Base-by-base conservation (phyloP, 768 basidiomycete species). In the Coprinopsis cinerea region DNA sequence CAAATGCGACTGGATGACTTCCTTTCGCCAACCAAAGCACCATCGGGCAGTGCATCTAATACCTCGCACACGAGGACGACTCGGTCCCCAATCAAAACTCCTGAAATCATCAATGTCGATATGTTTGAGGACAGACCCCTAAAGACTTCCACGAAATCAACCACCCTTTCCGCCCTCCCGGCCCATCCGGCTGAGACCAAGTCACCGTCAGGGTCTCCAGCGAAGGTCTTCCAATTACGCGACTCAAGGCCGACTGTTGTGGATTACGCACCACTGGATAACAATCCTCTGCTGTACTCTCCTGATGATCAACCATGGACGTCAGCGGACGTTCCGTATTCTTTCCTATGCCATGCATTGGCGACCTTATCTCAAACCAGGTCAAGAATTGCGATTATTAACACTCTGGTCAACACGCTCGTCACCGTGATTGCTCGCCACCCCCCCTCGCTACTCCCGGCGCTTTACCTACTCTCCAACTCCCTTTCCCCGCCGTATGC, bases 391-490 rank as follows among this genome's bases (percentile, higher is more conserved):
- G 61, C 70, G 27, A 90, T 91, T 48, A 62, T 81, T 52, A 81
- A 85, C 58, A 76, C 74, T 15, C 65, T 90, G 49, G 84, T 83
- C 30, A 95, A 94, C 57, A 74, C 85, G 24, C 65, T 95, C 7
- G 82, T 86, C 24, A 74, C 79, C 18, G 74, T 95, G 46, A 73
- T 82, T 53, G 61, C 68, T 32, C 77, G 81, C 56, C 80, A 92
- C 57, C 78, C 88, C 0, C 48, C 72, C 18, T 85, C 88, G 34
- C 75, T 95, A 37, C 68, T 86, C 40, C 77, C 88, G n/a, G 75
- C 87, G 28, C 67, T 92, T 5, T 92, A 92, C 61, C 78, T 92
- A 18, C 70, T 92, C 26, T 90, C 90, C 11, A 93, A 92, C 62
- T 78, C 86, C 18, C 73, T 92, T 28, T 74, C 80, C 1, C 87